Conservation (phyloP, 192 early-diverging fungal genomes). For the Entomortierella parvispora region DNA sequence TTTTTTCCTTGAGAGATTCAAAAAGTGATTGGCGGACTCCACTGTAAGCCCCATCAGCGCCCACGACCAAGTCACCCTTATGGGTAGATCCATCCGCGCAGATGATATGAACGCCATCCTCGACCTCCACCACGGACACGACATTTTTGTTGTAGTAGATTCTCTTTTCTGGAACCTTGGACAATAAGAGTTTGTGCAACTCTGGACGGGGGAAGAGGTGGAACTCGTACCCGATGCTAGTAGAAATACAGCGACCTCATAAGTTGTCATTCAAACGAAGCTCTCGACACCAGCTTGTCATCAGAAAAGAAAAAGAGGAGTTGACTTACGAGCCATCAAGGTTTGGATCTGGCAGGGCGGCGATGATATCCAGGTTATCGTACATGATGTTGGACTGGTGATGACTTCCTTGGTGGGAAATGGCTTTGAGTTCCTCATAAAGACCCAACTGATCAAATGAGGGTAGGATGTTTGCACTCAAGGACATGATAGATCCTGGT, state of each 20-base stretch:
- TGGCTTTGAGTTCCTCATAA: too few relatives aligned
- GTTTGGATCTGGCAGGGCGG: too few relatives aligned
- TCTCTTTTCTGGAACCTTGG: conserved; percentile 7
- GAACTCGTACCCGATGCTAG: not conserved
- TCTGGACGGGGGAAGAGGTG: not conserved
- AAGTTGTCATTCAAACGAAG: not conserved
- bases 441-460: too few relatives aligned
- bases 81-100: conserved; percentile 6
- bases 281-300: not conserved
- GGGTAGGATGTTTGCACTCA: too few relatives aligned
- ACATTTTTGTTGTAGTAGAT: conserved; percentile 10
- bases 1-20: not conserved
- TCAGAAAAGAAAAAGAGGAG: not conserved
- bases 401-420: too few relatives aligned
- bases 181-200: conserved; percentile 1
- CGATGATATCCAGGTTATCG: too few relatives aligned
- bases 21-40: conserved; percentile 2
- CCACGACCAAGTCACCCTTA: conserved; percentile 1
- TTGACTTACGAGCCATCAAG: too few relatives aligned
- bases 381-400: too few relatives aligned
- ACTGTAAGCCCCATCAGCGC: conserved; percentile 13
- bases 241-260: not conserved
- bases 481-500: too few relatives aligned
- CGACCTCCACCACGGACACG: not conserved
- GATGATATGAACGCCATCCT: not conserved